Evolutionary conservation across 2,329 filamentous ascomycete genomes (phyloP).

Genomic region (Talaromyces sp.): DNA sequence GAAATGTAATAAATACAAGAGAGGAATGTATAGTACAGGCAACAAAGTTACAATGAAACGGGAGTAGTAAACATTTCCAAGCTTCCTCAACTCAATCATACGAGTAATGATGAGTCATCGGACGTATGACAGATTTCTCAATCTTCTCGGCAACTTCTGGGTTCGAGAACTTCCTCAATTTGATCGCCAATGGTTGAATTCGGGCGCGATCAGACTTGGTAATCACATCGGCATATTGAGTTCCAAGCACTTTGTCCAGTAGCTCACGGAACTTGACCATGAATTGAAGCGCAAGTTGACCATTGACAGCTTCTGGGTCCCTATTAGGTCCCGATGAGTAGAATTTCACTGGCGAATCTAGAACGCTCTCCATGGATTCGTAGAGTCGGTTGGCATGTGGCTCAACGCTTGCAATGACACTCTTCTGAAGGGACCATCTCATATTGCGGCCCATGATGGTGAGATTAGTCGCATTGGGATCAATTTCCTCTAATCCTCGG

Average conservation of each 20-base stretch:
- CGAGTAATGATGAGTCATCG: slow-evolving; percentile 25
- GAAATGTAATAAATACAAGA: slow-evolving; percentile 2
- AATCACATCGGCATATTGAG: slow-evolving; percentile 25
- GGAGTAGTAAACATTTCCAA: background rate
- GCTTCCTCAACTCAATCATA: background rate
- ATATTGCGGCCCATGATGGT: slow-evolving; percentile 29
- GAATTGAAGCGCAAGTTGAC: slow-evolving; percentile 26
- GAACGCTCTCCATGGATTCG: slow-evolving; percentile 28
- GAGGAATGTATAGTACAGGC: slow-evolving; percentile 2
- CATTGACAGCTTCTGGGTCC: slow-evolving; percentile 27
- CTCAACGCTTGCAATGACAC: slow-evolving; percentile 29
- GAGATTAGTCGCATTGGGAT: slow-evolving; percentile 24
- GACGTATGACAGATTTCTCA: slow-evolving; percentile 23
- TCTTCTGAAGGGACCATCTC: slow-evolving; percentile 27
- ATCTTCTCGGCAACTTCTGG: slow-evolving; percentile 24
- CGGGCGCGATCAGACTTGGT: slow-evolving; percentile 28
- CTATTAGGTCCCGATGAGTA: slow-evolving; percentile 18
- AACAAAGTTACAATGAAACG: background rate
- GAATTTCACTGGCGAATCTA: slow-evolving; percentile 10
- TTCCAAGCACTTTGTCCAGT: slow-evolving; percentile 37
- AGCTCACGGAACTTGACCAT: slow-evolving; percentile 33
- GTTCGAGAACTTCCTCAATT: slow-evolving; percentile 34
- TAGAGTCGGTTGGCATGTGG: slow-evolving; percentile 32
- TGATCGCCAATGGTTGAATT: slow-evolving; percentile 28
- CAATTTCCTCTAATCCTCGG: slow-evolving; percentile 27